Evolutionary conservation across 106 monocot genomes (phyloP), one percentile per base, ranked within the genome.

Genomic region (Narthecium ossifragum): DNA sequence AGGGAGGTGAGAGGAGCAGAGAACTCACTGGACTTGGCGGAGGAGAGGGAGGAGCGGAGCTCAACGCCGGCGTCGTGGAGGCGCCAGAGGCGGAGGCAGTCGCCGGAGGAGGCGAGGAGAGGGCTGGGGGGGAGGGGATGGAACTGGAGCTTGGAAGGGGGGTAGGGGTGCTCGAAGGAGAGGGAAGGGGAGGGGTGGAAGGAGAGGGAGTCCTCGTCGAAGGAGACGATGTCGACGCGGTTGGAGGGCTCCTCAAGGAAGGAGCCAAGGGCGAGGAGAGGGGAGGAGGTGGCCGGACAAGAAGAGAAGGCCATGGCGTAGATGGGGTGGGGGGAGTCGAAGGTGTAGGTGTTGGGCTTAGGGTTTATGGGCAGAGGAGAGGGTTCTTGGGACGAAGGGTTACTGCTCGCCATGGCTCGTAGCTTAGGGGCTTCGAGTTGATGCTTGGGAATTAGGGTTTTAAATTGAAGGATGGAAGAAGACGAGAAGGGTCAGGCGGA

Each of bases 161-260:
- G 94, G 75, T 96, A 90, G 4, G 86, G 89, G 64, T 94, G 94
- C 10, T 85, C 86, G 70, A 89, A 96, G 71, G 78, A 90, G 58
- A 96, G 74, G 33, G 77, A 40, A 6, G 89, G 88, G 48, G 59
- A 40, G 48, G 69, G 55, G 3, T 62, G 70, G 65, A 96, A 84
- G 33, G 66, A 7, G 30, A 61, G 57, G 39, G 80, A 13, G 8
- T 82, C 82, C 12, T 80, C 72, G 66, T 90, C 83, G 72, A 90
- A 83, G 36, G 80, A 46, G 24, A 96, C 39, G 53, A 96, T 27
- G 67, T 80, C 72, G 72, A 96, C 76, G 14, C 80, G 74, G 73
- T 96, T 96, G 70, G 38, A 41, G 75, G 70, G 40, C 20, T 82
- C 78, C 62, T 96, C 94, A 53, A 90, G 31, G 73, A 96, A 96